These are phyloP conservation scores for Penicillium paneum DNA, from an alignment of 2,329 filamentous ascomycete genomes.

Conservation along the genomic window DNA sequence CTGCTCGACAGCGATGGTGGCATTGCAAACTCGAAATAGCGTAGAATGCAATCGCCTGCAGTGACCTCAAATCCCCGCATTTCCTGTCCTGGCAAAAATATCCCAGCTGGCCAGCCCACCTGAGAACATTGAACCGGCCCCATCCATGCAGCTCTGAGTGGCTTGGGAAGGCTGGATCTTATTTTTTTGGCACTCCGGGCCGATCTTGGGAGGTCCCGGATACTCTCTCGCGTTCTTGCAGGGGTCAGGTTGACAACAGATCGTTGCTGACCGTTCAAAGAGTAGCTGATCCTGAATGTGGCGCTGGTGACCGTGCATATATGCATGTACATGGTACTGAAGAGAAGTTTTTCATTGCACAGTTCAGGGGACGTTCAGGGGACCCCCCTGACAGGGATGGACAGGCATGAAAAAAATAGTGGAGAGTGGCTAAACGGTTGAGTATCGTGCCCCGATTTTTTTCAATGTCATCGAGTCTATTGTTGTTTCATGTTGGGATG, in stretches of 20 bases:
- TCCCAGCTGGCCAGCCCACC: slow-evolving; percentile 12
- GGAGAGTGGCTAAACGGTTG: slow-evolving; percentile 1
- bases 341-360: slow-evolving; percentile 13
- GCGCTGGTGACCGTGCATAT: slow-evolving; percentile 18
- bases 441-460: background rate
- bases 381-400: slow-evolving; percentile 8
- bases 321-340: slow-evolving; percentile 14
- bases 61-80: slow-evolving; percentile 7
- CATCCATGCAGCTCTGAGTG: slow-evolving; percentile 15
- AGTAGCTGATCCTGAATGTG: slow-evolving; percentile 9
- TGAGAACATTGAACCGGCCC: slow-evolving; percentile 1
- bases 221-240: slow-evolving; percentile 10
- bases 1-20: slow-evolving; percentile 54
- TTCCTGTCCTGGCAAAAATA: slow-evolving; percentile 2
- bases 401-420: background rate
- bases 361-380: slow-evolving; percentile 1
- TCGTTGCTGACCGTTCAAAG: slow-evolving; percentile 9
- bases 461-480: background rate
- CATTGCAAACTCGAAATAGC: slow-evolving; percentile 19
- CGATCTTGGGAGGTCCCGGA: slow-evolving; percentile 12
- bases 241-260: slow-evolving; percentile 11
- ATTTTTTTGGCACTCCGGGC: slow-evolving; percentile 7
- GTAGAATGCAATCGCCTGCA: slow-evolving; percentile 10
- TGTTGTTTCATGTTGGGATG: slow-evolving; percentile 5
- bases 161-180: slow-evolving; percentile 16